Percentiles rank a stretch among this genome's conserved stretches.
phyloP scores from a whole-genome alignment of 176 grass and related monocot genomes.

The Oryza glumipatula region DNA sequence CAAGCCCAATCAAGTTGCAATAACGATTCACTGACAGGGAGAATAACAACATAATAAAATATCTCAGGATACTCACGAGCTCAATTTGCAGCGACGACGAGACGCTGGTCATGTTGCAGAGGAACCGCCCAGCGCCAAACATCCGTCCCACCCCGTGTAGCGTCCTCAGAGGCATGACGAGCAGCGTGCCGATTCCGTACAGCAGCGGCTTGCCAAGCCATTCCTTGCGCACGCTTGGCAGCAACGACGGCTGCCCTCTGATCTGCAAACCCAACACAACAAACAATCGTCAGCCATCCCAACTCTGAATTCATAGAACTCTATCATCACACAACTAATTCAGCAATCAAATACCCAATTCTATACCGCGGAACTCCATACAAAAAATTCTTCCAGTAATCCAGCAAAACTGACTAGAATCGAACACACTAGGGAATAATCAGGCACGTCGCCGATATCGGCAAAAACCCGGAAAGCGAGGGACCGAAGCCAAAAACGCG shows the following conservation, averaged over 20 bases:
- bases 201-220: conserved; percentile 83
- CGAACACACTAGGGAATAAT: neutral
- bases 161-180: conserved; percentile 82
- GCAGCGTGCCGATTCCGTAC: conserved; percentile 67
- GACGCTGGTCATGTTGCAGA: conserved; percentile 81
- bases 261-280: conserved; percentile 50
- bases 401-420: neutral
- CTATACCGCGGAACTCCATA: neutral
- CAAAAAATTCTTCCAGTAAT: neutral
- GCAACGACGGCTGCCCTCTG: conserved; percentile 61
- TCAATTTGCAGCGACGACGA: conserved; percentile 88
- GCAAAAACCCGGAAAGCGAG: neutral
- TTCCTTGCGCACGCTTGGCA: conserved; percentile 73
- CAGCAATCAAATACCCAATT: neutral
- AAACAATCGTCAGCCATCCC: neutral
- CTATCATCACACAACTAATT: conserved; percentile 4
- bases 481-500: conserved; percentile 17
- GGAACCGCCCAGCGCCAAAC: conserved; percentile 61
- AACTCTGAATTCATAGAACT: neutral
- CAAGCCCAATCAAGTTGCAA: neutral
- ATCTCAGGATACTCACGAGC: conserved; percentile 54
- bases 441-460: neutral
- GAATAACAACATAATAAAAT: neutral
- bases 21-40: neutral
- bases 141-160: conserved; percentile 72